Evolutionary conservation across 2,329 filamentous ascomycete species (phyloP).

Genomic region (Basipetospora chlamydospora): DNA sequence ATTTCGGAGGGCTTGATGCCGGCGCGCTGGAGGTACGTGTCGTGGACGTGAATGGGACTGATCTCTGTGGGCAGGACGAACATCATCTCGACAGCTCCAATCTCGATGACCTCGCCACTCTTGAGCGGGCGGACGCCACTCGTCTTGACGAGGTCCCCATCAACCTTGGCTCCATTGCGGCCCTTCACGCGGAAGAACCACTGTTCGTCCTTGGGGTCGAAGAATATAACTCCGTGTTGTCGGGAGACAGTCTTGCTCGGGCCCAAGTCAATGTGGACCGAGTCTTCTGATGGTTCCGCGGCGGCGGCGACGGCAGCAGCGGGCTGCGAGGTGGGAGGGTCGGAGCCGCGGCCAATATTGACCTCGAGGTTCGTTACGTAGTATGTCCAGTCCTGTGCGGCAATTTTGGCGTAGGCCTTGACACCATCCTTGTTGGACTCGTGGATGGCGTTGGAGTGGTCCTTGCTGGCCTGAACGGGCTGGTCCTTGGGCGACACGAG

Average conservation of each 20-base stretch:
- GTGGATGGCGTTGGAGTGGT: slow-evolving; percentile 50
- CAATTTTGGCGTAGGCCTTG: slow-evolving; percentile 68
- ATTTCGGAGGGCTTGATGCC: slow-evolving; percentile 24
- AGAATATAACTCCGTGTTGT: slow-evolving; percentile 61
- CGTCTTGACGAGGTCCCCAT: slow-evolving; percentile 56
- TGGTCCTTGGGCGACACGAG: slow-evolving; percentile 26
- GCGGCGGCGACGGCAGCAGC: too few species aligned
- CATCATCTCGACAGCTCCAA: slow-evolving; percentile 93
- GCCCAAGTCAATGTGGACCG: slow-evolving; percentile 76
- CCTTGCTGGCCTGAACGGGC: slow-evolving; percentile 42
- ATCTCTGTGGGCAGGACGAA: slow-evolving; percentile 79
- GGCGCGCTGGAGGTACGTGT: slow-evolving; percentile 54
- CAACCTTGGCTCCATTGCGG: slow-evolving; percentile 78
- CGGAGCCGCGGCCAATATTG: slow-evolving; percentile 51
- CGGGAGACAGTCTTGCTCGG: slow-evolving; percentile 72
- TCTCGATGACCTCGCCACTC: slow-evolving; percentile 83
- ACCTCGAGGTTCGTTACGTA: slow-evolving; percentile 64
- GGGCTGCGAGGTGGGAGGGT: slow-evolving; percentile 14
- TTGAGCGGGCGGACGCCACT: slow-evolving; percentile 52
- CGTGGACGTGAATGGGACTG: slow-evolving; percentile 50
- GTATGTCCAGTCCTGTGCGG: slow-evolving; percentile 71
- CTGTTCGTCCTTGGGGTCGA: slow-evolving; percentile 49
- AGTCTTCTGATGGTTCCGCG: slow-evolving; percentile 31
- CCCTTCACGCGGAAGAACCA: slow-evolving; percentile 85
- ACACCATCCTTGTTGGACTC: slow-evolving; percentile 47